A percentile compares a stretch with the other conserved stretches of the same genome.
Evolutionary conservation across 164 flowering plant genomes (phyloP).

Genomic region (Umbilicus rupestris): DNA sequence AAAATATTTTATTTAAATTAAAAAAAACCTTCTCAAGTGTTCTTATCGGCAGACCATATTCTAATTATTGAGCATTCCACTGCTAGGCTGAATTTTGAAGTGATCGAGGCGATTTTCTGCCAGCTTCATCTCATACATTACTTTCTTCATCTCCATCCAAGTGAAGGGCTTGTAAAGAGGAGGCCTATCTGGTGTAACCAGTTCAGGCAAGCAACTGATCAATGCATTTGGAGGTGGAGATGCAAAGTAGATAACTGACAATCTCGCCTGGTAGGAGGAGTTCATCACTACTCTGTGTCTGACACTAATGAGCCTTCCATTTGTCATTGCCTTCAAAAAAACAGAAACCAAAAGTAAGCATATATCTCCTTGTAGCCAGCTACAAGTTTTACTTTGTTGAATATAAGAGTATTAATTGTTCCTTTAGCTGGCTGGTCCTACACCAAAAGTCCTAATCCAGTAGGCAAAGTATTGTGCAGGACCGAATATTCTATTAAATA

Average conservation of each 20-base stretch:
- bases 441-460: neutral
- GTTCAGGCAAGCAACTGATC: conserved; percentile 17
- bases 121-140: conserved; percentile 21
- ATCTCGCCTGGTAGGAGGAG: conserved; percentile 15
- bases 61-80: neutral
- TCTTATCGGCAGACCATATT: neutral
- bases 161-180: conserved; percentile 30
- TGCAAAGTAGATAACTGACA: conserved; percentile 32
- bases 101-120: conserved; percentile 29
- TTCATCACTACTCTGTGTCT: conserved; percentile 31
- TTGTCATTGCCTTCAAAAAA: conserved; percentile 35
- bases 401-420: neutral
- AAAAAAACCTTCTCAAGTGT: no score
- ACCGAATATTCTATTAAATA: neutral
- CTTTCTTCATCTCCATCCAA: conserved; percentile 45
- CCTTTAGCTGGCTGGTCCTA: neutral
- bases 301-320: conserved; percentile 43
- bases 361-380: neutral
- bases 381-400: neutral
- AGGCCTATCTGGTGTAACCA: conserved; percentile 16
- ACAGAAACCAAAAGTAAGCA: neutral
- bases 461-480: neutral
- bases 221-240: conserved; percentile 25
- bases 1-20: no score
- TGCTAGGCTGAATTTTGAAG: conserved; percentile 10